Conservation (phyloP, 2,329 filamentous ascomycete species). For the Cladophialophora exuberans region DNA sequence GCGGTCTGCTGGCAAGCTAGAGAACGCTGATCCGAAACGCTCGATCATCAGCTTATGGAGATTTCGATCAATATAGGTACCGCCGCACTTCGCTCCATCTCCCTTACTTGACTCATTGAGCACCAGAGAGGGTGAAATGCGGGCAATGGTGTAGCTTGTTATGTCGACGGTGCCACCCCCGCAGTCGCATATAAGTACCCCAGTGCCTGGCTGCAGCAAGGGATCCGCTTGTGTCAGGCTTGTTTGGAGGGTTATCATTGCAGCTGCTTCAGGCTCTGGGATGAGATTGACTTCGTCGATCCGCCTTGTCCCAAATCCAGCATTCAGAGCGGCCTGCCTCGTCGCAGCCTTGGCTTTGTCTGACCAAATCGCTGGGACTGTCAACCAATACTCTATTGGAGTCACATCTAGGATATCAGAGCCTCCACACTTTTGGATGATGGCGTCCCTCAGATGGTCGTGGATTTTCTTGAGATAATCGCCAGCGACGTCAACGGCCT, state of each 20-base stretch:
- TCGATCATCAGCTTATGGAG: background rate
- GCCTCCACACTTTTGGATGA: conserved; percentile 2
- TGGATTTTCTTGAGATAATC: conserved; percentile 35
- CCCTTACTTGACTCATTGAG: conserved; percentile 3
- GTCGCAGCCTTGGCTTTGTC: conserved; percentile 20
- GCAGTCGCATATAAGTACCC: background rate
- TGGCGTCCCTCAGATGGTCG: conserved; percentile 23
- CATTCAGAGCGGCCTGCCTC: conserved; percentile 17
- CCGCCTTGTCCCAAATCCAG: conserved; percentile 25
- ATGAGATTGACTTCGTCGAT: conserved; percentile 24
- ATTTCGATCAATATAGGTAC: background rate
- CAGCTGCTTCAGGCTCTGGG: conserved; percentile 34
- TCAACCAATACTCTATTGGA: conserved; percentile 27
- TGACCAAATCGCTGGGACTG: conserved; percentile 29
- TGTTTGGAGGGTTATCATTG: conserved; percentile 27
- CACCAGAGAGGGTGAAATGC: background rate
- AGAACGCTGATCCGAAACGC: background rate
- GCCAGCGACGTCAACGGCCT: conserved; percentile 31
- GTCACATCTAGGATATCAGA: conserved; percentile 26
- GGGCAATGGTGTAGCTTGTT: background rate
- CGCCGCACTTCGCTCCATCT: background rate
- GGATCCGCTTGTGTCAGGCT: background rate
- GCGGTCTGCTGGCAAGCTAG: conserved; percentile 1
- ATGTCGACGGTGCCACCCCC: conserved; percentile 1
- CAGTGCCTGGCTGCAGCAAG: background rate